Evolutionary conservation across 2,329 filamentous ascomycete genomes (phyloP).

Genomic region (Colletotrichum tofieldiae): DNA sequence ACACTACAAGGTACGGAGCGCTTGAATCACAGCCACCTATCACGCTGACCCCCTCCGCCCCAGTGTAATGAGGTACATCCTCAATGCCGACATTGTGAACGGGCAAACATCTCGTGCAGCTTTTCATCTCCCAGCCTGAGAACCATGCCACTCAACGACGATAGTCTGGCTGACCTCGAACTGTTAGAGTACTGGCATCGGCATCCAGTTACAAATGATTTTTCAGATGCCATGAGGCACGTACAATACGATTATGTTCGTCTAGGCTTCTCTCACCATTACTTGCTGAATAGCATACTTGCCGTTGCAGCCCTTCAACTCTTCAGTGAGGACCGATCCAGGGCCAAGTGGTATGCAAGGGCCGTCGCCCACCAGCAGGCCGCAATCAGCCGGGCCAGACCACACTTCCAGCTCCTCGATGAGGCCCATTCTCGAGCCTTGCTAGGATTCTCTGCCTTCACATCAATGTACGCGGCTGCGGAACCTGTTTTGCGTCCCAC

Average conservation of each 20-base stretch:
- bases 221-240: background rate
- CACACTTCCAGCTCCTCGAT: conserved; percentile 4
- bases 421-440: background rate
- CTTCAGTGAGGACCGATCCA: background rate
- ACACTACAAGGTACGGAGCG: conserved; percentile 14
- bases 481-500: background rate
- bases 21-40: background rate
- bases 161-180: conserved; percentile 22
- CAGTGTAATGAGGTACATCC: conserved; percentile 28
- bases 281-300: background rate
- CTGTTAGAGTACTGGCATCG: conserved; percentile 20
- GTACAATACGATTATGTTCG: background rate
- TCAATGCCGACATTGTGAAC: conserved; percentile 6
- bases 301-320: background rate
- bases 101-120: conserved; percentile 7
- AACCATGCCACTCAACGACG: conserved; percentile 14
- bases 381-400: conserved; percentile 5
- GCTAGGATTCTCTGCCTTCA: background rate
- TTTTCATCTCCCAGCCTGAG: conserved; percentile 8
- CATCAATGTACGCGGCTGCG: background rate
- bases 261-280: background rate
- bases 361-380: conserved; percentile 17
- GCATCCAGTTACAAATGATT: background rate
- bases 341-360: conserved; percentile 8
- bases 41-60: background rate